Base-by-base conservation (phyloP, 1,284 basidiomycete species). In the Sporisorium graminicola region DNA sequence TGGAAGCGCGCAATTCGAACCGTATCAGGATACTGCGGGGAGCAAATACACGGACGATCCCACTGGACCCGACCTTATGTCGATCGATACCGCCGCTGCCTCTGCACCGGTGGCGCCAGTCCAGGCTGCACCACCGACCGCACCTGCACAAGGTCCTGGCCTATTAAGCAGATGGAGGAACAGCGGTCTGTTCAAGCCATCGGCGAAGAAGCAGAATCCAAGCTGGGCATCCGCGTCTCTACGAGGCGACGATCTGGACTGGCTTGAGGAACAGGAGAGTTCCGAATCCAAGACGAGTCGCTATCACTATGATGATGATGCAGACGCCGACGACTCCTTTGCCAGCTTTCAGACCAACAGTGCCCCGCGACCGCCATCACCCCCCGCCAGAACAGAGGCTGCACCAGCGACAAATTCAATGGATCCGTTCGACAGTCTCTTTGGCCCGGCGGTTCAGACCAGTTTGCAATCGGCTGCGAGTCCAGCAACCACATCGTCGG, bases 231-330 rank as follows among this genome's bases (percentile, higher is more conserved):
- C 60, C 5, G 18, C 54, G 12, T 54, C 51, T 12, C 16, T 71
- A n/a, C 51, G 27, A 9, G 55, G 40, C 2, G 64, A 67, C 44
- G 68, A 76, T 20, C 49, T 76, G n/a, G 59, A 65, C 57, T 76
- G 74, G 74, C 65, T 76, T 9, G 74, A 76, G n/a, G 55, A 65
- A 14, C 64, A 71, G 10, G 61, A 65, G 9, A 70, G 59, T 29
- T 49, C 53, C 18, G 60, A 73, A 12, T 64, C 60, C 40, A 58
- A 14, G 20, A 33, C 46, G 5, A 40, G 52, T 10, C 42, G 47
- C n/a, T 66, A 66, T 31, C 52, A 47, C 24, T 66, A 72, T 31
- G 58, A 64, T 27, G 58, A 68, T 1, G 62, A 70, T 33, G 61
- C 46, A 20, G 66, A 64, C 29, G 65, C 35, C n/a, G 58, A 67